Conservation (phyloP, 257 asterid genomes). For the Fraxinus quadrangulata region DNA sequence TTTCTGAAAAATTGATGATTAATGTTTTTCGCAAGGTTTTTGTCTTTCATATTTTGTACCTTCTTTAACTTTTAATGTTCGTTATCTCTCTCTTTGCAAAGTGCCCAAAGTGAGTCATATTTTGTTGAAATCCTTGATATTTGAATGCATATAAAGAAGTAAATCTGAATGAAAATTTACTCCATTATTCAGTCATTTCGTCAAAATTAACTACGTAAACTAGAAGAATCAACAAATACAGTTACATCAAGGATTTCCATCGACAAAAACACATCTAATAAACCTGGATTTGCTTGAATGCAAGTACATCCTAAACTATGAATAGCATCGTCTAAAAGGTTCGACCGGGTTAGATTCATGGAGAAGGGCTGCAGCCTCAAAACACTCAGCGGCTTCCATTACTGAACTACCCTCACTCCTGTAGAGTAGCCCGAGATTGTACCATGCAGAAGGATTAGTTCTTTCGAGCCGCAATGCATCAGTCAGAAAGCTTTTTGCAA, state of each 20-base stretch:
- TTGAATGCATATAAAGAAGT: not conserved
- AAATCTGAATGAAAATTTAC: not conserved
- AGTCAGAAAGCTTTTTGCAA: constrained; percentile 69
- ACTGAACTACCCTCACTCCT: constrained; percentile 47
- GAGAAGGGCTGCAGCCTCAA: constrained; percentile 86
- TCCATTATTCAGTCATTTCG: not conserved
- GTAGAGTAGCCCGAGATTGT: constrained; percentile 79
- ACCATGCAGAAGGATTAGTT: constrained; percentile 79
- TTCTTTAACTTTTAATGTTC: not conserved
- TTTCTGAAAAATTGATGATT: constrained; percentile 5
- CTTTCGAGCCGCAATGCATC: constrained; percentile 81
- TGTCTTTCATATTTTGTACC: constrained; percentile 9
- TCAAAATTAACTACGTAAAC: not conserved
- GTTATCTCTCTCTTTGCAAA: not conserved
- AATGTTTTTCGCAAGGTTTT: not conserved
- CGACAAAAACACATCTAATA: not conserved
- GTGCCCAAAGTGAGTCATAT: not conserved
- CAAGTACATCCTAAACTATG: not conserved
- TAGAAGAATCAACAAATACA: not conserved
- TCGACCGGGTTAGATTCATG: constrained; percentile 85
- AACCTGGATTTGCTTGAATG: not conserved
- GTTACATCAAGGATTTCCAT: not conserved
- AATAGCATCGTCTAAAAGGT: constrained; percentile 58
- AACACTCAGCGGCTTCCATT: constrained; percentile 75
- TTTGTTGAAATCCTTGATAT: not conserved